Conservation (phyloP, 169 alveolate genomes). For the Nephromyces sp. region DNA sequence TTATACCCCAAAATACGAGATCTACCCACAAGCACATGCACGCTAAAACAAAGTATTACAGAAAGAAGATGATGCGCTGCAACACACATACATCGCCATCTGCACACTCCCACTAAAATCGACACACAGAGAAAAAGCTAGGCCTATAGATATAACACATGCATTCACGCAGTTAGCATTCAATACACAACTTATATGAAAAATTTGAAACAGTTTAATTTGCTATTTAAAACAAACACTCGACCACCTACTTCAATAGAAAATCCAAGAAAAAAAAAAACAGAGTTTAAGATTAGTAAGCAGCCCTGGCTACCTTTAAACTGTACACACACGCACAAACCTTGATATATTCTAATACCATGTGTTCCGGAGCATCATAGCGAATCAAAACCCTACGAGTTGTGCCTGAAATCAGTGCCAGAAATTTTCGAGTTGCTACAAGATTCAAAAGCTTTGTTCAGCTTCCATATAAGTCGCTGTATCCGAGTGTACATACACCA, state of each 20-base stretch:
- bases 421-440: no score
- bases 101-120: no score
- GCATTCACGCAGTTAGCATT: neutral
- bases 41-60: no score
- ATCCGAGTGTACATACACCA: neutral
- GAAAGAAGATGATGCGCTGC: no score
- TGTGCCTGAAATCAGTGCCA: conserved; percentile 13
- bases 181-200: neutral
- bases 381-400: conserved; percentile 14
- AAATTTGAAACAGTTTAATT: neutral
- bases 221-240: neutral
- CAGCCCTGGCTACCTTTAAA: neutral
- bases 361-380: conserved; percentile 19
- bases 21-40: no score
- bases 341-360: conserved; percentile 17
- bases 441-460: no score
- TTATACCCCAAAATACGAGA: no score
- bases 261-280: neutral
- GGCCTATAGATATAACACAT: neutral
- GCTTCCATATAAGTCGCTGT: conserved; percentile 6
- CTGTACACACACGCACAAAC: neutral
- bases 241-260: neutral
- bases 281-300: neutral
- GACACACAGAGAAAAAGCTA: no score
- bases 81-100: no score